Base-by-base conservation (phyloP, 2,329 filamentous ascomycete genomes). In the Trichoderma gracile region DNA sequence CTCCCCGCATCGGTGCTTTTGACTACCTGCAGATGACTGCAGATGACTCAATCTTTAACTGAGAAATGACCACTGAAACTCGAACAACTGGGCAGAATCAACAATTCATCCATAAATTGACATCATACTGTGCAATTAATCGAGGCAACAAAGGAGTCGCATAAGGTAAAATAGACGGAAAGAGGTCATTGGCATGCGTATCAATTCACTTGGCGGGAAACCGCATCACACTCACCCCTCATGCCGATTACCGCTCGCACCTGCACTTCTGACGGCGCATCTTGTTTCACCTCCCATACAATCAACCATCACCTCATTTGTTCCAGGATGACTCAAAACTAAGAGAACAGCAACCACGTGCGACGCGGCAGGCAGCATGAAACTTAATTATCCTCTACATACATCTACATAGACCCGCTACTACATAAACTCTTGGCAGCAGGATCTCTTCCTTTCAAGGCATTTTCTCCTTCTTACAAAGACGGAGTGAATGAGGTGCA, bases 251-350 rank as follows among this genome's bases (percentile, higher is more conserved):
- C 49, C 17, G 21, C 49, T 50, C 10, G 15, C 15, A 27, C 23
- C 23, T 30, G 47, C 47, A n/a, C 33, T 9, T 38, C 5, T 38
- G 33, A 14, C 33, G 33, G 33, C 33, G 33, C 33, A 38, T 38
- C 33, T 38, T 38, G 33, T 38, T 38, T 38, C 33, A 38, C 33
- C 19, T 27, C 25, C 25, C 47, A 6, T 30, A 30, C 25, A 50
- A 33, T n/a, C n/a, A 10, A 27, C 10, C 9, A 19, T 19, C 9
- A 21, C 43, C n/a, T 19, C 33, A n/a, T 59, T 54, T 19, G 42
- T 27, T n/a, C 27, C 15, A 49, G 45, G 50, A 42, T 59, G 56
- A 59, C 56, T 59, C 56, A 59, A 59, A 50, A 21, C 10, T 4
- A 42, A 30, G 2, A 50, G 7, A 27, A 59, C 19, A 21, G 33